Evolutionary conservation across 1,284 basidiomycete species (phyloP), one percentile per base, ranked within the genome.

Genomic region (Flammula alnicola): DNA sequence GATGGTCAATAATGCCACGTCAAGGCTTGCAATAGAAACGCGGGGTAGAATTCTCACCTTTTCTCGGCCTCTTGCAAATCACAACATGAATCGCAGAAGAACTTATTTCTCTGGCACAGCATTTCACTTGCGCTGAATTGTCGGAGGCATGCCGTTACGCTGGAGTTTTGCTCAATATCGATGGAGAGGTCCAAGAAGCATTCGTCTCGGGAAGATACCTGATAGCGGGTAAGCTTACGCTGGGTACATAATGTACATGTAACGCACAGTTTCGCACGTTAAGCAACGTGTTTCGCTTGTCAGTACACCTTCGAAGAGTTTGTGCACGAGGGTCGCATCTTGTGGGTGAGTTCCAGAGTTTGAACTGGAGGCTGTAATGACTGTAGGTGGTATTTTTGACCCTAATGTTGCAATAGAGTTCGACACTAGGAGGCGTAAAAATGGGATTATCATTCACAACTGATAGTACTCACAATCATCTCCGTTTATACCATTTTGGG

Each of bases 81-180:
- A 61, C 95, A 95, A 71, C 96, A 99, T 12, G 88, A 84, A 70
- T 99, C 97, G 68, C 96, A 99, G 70, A 95, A 98, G 70, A 98
- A 99, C 73, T 98, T 99, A 79, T 99, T 98, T 67, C 86, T 90
- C 64, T 95, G 92, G 61, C 93, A 95, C 14, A 99, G 82, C 95
- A 98, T 99, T 72, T 99, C 97, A 66, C 90, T 93, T 31, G 95
- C 94, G 62, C 93, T 96, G 68, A 99, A 99, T 66, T 96, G 93
- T 38, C 94, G 83, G 44, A 99, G 80, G 69, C 96, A 98, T 5
- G 95, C 90, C 0, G 95, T 96, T 44, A 99, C 86, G 55, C 93
- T 96, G 3, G 93, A 91, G 71, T 98, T 96, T 69, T 96, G 93
- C 66, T 98, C 94, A 57, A 99, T 98, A 69, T 99, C 96, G 68